Evolutionary conservation across 2,329 filamentous ascomycete species (phyloP).

Genomic region (Biscogniauxia mediterranea): DNA sequence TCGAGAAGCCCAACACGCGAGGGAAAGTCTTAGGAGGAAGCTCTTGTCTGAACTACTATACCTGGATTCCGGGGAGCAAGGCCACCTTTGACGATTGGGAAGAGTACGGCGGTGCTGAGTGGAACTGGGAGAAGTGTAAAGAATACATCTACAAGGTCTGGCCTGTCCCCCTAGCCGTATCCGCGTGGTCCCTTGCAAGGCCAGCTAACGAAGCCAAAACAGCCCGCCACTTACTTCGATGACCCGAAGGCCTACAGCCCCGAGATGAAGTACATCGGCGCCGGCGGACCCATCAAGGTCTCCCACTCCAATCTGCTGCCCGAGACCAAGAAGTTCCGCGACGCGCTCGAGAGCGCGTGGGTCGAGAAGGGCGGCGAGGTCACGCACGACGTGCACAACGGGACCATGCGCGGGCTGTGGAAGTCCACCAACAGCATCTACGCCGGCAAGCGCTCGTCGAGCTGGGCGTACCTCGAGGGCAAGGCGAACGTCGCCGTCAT

Average conservation of each 20-base stretch:
- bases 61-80: slow-evolving; percentile 58
- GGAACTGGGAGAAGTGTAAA: slow-evolving; percentile 53
- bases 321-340: slow-evolving; percentile 51
- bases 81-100: slow-evolving; percentile 65
- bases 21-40: slow-evolving; percentile 60
- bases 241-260: slow-evolving; percentile 44
- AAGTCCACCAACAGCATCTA: slow-evolving; percentile 57
- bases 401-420: slow-evolving; percentile 52
- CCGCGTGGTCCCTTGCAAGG: neutral
- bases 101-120: slow-evolving; percentile 69
- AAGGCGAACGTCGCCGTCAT: slow-evolving; percentile 57
- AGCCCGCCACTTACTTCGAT: slow-evolving; percentile 55
- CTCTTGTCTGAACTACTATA: slow-evolving; percentile 61
- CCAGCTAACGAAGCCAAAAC: neutral
- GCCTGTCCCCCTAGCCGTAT: neutral
- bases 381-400: slow-evolving; percentile 55
- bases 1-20: slow-evolving; percentile 63
- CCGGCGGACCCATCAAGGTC: slow-evolving; percentile 51
- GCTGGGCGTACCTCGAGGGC: slow-evolving; percentile 48
- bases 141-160: slow-evolving; percentile 50
- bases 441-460: slow-evolving; percentile 52
- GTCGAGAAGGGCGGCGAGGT: slow-evolving; percentile 48
- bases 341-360: slow-evolving; percentile 52
- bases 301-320: slow-evolving; percentile 53
- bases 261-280: slow-evolving; percentile 50